Evolutionary conservation across 2,329 filamentous ascomycete genomes (phyloP).

Genomic region (Sporothrix curviconia): DNA sequence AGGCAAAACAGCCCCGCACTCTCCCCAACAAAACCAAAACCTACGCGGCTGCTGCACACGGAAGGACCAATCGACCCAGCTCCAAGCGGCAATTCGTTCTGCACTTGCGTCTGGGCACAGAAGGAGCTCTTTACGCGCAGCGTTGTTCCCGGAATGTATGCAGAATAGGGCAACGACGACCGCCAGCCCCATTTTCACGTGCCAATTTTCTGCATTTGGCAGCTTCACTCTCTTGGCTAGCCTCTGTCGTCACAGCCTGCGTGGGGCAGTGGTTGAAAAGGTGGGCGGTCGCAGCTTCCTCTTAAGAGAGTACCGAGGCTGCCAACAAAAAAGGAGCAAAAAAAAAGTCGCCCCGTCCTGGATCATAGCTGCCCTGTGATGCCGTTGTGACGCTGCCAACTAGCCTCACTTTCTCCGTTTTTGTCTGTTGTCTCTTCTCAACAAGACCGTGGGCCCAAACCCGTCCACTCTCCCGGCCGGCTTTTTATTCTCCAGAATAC

Average conservation of each 20-base stretch:
- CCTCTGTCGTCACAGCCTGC: not conserved
- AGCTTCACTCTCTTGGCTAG: not conserved
- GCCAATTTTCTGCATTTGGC: not conserved
- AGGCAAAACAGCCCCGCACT: constrained; percentile 11
- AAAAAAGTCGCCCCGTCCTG: too few relatives aligned
- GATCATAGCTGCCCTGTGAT: not conserved
- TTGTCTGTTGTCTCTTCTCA: not conserved
- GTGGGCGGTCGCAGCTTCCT: not conserved
- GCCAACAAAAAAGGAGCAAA: constrained; percentile 5
- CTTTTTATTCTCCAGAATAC: not conserved
- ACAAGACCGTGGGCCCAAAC: too few relatives aligned
- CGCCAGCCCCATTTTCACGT: constrained; percentile 10
- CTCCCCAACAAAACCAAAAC: constrained; percentile 13
- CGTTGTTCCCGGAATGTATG: not conserved
- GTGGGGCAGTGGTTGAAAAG: not conserved
- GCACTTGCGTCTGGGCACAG: not conserved
- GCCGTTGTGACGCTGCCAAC: not conserved
- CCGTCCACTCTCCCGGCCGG: not conserved
- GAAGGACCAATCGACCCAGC: not conserved
- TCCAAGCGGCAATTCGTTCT: not conserved
- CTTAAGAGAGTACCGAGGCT: constrained; percentile 6
- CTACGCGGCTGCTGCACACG: constrained; percentile 1
- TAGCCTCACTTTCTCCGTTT: constrained; percentile 5
- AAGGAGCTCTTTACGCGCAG: not conserved
- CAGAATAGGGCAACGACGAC: not conserved